Base-by-base conservation (phyloP, 2,329 filamentous ascomycete species). In the Microdochium bolleyi region DNA sequence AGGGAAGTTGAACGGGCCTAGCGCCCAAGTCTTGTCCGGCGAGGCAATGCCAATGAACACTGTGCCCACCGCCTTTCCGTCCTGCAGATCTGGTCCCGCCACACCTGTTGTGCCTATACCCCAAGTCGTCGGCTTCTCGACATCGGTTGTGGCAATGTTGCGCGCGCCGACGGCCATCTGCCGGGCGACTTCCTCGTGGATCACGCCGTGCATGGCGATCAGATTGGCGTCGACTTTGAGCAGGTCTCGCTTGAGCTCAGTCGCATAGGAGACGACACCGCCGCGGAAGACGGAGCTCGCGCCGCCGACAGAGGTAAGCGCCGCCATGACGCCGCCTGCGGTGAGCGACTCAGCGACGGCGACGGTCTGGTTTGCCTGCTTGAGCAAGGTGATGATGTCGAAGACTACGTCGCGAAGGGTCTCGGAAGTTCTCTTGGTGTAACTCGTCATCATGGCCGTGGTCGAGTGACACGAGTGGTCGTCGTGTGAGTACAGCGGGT, bases 331-430 rank as follows among this genome's bases (percentile, higher is more conserved):
- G 16, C 58, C 57, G 2, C 67, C 67, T 1, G 61, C 65, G 0
- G 65, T 69, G 3, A 68, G 57, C 1, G 66, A 68, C 48, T 69
- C 67, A 10, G 64, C 66, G 0, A 66, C 62, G 7, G 56, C 60
- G 19, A 24, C 25, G 25, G 25, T 50, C 25, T 38, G 34, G 16
- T 14, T 14, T 5, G 34, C 7, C 16, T 38, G 34, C n/a, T 38
- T 38, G n/a, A 56, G 51, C 10, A 56, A 50, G 24, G 13, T 21
- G 46, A 56, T 52, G 37, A 56, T 53, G 32, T 54, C 52, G 32
- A 50, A 48, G 24, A 53, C 52, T 48, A 56, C 54, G 13, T 54
- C 52, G 24, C 49, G 27, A 16, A 54, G 16, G 48, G 52, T 56
- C 37, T 51, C 51, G 10, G 46, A 48, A 2, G 27, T 53, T 48